A percentile compares a stretch with the other conserved stretches of the same genome.
phyloP scores from a whole-genome alignment of 208 protist species.

The Angomonas ambiguus region DNA sequence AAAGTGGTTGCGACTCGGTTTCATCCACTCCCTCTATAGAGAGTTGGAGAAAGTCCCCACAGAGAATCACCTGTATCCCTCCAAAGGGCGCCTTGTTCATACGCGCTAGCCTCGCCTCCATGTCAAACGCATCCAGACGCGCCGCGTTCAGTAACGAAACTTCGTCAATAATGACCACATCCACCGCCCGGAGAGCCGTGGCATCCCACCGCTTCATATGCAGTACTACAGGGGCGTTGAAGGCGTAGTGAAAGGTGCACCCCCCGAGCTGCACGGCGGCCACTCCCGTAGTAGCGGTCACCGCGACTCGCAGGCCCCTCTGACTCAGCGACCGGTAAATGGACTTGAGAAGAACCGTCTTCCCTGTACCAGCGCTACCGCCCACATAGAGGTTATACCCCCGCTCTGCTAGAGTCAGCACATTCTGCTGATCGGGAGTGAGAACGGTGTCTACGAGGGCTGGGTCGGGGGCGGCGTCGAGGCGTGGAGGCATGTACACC shows the following conservation, averaged over 20 bases:
- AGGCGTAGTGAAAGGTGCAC: constrained; percentile 89
- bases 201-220: constrained; percentile 42
- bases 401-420: constrained; percentile 45
- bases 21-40: constrained; percentile 21
- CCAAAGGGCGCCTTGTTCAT: constrained; percentile 69
- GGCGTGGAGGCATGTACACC: constrained; percentile 73
- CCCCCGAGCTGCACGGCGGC: constrained; percentile 87
- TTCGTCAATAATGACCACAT: constrained; percentile 92
- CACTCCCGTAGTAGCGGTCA: constrained; percentile 88
- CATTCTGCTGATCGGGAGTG: constrained; percentile 72
- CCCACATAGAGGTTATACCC: constrained; percentile 82
- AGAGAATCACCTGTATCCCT: constrained; percentile 88
- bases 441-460: constrained; percentile 25
- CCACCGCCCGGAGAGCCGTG: constrained; percentile 74
- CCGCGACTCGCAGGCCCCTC: constrained; percentile 70
- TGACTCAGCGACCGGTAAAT: constrained; percentile 58
- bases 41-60: constrained; percentile 92
- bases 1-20: constrained; percentile 35
- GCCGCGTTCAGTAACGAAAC: constrained; percentile 82
- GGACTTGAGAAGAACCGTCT: constrained; percentile 83
- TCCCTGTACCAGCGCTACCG: constrained; percentile 87
- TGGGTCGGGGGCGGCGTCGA: constrained; percentile 61
- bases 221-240: constrained; percentile 51
- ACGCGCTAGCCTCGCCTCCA: constrained; percentile 71
- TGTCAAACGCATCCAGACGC: constrained; percentile 84